phyloP scores from a whole-genome alignment of 441 rosid genomes.

The Populus hybrid region DNA sequence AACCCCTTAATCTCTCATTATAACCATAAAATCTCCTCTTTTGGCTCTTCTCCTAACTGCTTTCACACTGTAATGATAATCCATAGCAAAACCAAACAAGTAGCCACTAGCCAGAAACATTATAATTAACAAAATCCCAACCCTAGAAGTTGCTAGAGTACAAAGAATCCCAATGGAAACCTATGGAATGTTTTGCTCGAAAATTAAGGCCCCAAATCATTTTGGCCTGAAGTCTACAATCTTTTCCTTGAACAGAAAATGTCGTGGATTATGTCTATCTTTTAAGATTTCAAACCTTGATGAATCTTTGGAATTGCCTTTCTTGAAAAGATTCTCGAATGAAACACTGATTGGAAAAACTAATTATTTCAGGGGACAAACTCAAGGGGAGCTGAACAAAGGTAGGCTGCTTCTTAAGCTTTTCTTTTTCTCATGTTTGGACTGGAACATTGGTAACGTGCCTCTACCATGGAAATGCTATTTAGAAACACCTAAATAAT shows the following conservation, averaged over 20 bases:
- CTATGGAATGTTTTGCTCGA: not conserved
- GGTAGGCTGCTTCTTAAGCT: conserved; percentile 32
- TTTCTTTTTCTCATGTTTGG: conserved; percentile 4
- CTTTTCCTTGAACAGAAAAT: not conserved
- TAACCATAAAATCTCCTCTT: not conserved
- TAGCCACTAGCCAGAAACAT: not conserved
- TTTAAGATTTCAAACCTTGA: not conserved
- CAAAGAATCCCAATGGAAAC: not conserved
- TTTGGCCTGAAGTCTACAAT: not conserved
- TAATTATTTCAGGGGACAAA: conserved; percentile 44
- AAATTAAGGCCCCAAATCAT: not conserved
- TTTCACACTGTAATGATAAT: no score
- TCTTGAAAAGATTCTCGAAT: conserved; percentile 14
- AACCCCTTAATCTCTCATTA: not conserved
- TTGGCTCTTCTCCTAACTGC: not conserved
- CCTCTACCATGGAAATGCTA: not conserved
- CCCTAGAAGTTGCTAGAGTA: not conserved
- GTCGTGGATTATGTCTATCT: not conserved
- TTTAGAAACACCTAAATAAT: not conserved
- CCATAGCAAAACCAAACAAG: not conserved
- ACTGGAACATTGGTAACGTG: not conserved
- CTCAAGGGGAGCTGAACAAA: conserved; percentile 38
- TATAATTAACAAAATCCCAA: not conserved
- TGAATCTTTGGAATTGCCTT: not conserved
- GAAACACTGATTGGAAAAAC: conserved; percentile 19